Base-by-base conservation (phyloP, 345 rosid species). In the Gossypium thurberi region DNA sequence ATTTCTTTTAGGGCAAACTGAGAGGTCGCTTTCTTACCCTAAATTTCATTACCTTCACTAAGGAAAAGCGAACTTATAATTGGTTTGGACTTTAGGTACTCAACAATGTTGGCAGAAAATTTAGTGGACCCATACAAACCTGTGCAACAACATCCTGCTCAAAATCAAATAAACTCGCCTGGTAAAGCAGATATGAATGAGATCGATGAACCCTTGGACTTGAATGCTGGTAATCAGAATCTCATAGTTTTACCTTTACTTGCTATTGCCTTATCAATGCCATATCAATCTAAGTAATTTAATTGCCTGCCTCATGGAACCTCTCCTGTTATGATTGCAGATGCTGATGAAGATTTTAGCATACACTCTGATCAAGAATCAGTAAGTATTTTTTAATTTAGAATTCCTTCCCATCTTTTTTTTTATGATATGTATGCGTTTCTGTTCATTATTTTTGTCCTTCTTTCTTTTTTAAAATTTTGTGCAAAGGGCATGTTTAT, bases 81-180 rank as follows among this genome's bases (percentile, higher is more conserved):
- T 11, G 60, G 18, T 70, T 28, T 60, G 65, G 1, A 58, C 57
- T 78, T 77, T 70, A 96, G 99, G 87, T 96, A 96, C 87, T 96
- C 99, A 69, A 93, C 98, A 53, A 96, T 96, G 99, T 83, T 96
- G 72, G 99, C 99, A 33, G 99, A 96, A 89, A 96, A 96, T 82
- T 85, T 96, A 73, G 91, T 78, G 75, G 98, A 92, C 69, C 79
- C 85, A 42, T 66, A 53, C 70, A 84, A 79, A 72, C 88, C 81
- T 43, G 74, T 73, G 68, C 85, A 78, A 75, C 87, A 72, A 52
- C 28, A 71, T 78, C 51, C 86, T 67, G 55, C 75, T 25, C 78
- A 62, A 75, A 70, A 78, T 74, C 75, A 77, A 63, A 63, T 73
- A 20, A 75, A 66, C 65, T 78, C 74, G 6, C 75, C 77, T 33